Evolutionary conservation across 805 yeast genomes (phyloP), one percentile per base, ranked within the genome.

Genomic region (Kluyveromyces aestuarii): DNA sequence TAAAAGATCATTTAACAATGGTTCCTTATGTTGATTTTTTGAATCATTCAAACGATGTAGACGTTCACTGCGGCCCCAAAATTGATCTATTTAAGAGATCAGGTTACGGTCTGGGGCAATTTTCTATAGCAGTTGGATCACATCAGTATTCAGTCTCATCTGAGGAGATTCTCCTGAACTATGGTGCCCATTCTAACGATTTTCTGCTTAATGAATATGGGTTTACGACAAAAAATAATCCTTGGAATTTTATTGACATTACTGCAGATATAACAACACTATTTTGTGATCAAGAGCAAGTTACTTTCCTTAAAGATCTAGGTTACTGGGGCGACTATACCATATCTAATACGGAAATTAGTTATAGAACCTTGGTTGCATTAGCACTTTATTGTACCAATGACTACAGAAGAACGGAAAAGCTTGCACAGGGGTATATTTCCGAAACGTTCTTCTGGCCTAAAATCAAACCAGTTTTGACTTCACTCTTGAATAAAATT

Each of bases 11-110:
- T 62, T 82, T 91, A 69, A 87, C 98, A 1, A 69, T 91, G 78
- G 97, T 91, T 0, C 99, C 99, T 0, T 82, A 72, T 53, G 89
- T 90, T 21, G 99, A 91, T 68, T 85, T 87, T 62, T 69, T 91
- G 46, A 93, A 91, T 66, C 98, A 91, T 64, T 56, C 71, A 13
- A 55, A 66, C 3, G 59, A 60, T 2, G 47, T 70, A 37, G 72
- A 74, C 6, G 76, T 73, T 40, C 81, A 79, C 52, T 79, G 87
- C 53, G 68, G 64, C 19, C 73, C 82, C 60, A 72, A 52, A 72
- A 74, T 37, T 70, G 73, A 17, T 51, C 58, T 8, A 55, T 59
- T 19, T 84, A 85, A 1, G 82, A 84, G 61, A 75, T 0, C 58
- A 67, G 54, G 52, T 58, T 73, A 70, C 54, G 50, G 60, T 1